A percentile compares a stretch with the other conserved stretches of the same genome.
These are phyloP conservation scores for Echinosophora koreensis DNA, from an alignment of 306 rosid genomes.

Conservation along the genomic window DNA sequence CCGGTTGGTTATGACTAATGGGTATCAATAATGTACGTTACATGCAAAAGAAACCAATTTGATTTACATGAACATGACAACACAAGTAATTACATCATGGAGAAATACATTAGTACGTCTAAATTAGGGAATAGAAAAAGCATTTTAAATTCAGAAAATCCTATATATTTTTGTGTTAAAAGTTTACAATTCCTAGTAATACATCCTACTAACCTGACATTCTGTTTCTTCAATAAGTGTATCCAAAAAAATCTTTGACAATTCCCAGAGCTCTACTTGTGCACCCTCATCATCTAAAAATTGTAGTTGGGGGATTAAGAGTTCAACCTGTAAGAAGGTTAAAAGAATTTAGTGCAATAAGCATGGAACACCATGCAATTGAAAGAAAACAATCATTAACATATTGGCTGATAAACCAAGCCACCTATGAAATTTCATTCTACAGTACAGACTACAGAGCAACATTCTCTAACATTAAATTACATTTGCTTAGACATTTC, in stretches of 20 bases:
- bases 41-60: slow-evolving; percentile 31
- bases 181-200: slow-evolving; percentile 35
- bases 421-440: slow-evolving; percentile 13
- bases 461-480: slow-evolving; percentile 24
- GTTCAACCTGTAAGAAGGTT: slow-evolving; percentile 80
- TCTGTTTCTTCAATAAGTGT: slow-evolving; percentile 74
- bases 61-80: slow-evolving; percentile 33
- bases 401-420: slow-evolving; percentile 24
- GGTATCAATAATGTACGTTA: neutral
- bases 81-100: slow-evolving; percentile 27
- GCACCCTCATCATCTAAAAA: slow-evolving; percentile 98
- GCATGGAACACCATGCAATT: slow-evolving; percentile 18
- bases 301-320: slow-evolving; percentile 92
- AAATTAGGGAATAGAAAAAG: slow-evolving; percentile 11
- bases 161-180: slow-evolving; percentile 29
- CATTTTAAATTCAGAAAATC: slow-evolving; percentile 28
- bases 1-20: slow-evolving; percentile 11
- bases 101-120: slow-evolving; percentile 36
- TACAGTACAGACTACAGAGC: neutral
- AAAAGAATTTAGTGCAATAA: slow-evolving; percentile 4
- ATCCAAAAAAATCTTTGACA: slow-evolving; percentile 83
- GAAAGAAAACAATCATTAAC: slow-evolving; percentile 35
- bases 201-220: slow-evolving; percentile 64
- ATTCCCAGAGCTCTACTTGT: slow-evolving; percentile 94
- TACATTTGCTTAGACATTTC: slow-evolving; percentile 29